Evolutionary conservation across 2,329 filamentous ascomycete species (phyloP).

Genomic region (Penicillium sp.): DNA sequence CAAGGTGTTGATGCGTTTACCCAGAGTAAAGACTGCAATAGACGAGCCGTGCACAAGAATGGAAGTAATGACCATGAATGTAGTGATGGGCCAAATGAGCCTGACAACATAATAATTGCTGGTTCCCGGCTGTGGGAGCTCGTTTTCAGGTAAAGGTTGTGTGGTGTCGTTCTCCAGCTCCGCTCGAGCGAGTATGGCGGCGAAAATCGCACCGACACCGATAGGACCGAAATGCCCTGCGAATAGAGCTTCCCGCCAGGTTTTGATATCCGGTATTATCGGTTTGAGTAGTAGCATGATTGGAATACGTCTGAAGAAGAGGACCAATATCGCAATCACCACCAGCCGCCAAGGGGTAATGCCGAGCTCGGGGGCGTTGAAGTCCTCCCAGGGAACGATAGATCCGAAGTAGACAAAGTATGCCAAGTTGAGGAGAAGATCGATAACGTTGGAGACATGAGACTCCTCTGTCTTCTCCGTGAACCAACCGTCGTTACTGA

Average conservation of each 20-base stretch:
- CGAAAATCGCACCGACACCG: constrained; percentile 93
- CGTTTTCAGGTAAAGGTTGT: constrained; percentile 66
- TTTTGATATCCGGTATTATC: constrained; percentile 93
- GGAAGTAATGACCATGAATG: constrained; percentile 89
- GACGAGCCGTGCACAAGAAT: constrained; percentile 98
- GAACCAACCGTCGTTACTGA: constrained; percentile 99
- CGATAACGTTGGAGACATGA: constrained; percentile 98
- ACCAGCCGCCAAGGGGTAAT: constrained; percentile 83
- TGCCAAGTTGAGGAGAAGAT: constrained; percentile 90
- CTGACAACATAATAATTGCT: constrained; percentile 70
- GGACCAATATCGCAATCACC: constrained; percentile 89
- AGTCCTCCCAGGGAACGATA: constrained; percentile 94
- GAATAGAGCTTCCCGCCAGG: constrained; percentile 94
- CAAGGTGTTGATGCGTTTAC: constrained; percentile 96
- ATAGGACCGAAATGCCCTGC: constrained; percentile 98
- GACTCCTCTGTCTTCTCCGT: constrained; percentile 97
- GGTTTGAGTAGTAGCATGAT: constrained; percentile 91
- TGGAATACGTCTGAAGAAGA: constrained; percentile 93
- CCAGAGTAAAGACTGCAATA: constrained; percentile 93
- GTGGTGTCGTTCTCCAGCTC: constrained; percentile 76
- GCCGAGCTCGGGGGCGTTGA: constrained; percentile 71
- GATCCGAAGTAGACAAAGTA: constrained; percentile 98
- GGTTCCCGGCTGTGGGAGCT: constrained; percentile 50
- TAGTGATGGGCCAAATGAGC: constrained; percentile 92
- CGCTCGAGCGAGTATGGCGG: constrained; percentile 87